Percentiles rank a stretch among this genome's conserved stretches.
Evolutionary conservation across 768 basidiomycete genomes (phyloP).

Genomic region (Suillus spraguei): DNA sequence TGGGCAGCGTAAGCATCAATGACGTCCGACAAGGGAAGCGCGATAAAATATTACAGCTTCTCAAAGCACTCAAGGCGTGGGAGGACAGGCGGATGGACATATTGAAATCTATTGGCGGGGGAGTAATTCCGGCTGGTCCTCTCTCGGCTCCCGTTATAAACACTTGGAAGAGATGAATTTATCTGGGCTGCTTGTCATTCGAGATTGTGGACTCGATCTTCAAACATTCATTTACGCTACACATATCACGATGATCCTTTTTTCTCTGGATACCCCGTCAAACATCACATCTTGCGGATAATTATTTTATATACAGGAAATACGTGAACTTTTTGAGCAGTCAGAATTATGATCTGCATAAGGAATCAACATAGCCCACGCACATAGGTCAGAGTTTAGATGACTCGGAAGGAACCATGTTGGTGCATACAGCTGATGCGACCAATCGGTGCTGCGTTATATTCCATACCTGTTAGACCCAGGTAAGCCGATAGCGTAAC

Average conservation of each 20-base stretch:
- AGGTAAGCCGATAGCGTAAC: not conserved
- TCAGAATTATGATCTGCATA: not conserved
- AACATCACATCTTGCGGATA: not conserved
- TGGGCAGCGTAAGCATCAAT: constrained; percentile 92
- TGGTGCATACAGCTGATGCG: constrained; percentile 56
- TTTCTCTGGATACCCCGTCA: constrained; percentile 14
- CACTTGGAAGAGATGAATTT: constrained; percentile 3
- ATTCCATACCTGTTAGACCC: constrained; percentile 53
- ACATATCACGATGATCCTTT: constrained; percentile 10
- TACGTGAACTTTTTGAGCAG: not conserved
- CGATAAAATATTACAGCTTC: constrained; percentile 78
- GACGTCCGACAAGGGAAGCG: constrained; percentile 84
- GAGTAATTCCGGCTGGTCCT: constrained; percentile 23
- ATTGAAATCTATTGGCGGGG: constrained; percentile 52
- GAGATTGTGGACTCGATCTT: constrained; percentile 17
- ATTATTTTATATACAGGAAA: not conserved
- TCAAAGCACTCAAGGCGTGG: constrained; percentile 78
- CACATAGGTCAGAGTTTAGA: constrained; percentile 17
- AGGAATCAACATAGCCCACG: not conserved
- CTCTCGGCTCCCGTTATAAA: constrained; percentile 14
- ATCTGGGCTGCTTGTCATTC: not conserved
- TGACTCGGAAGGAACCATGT: constrained; percentile 48
- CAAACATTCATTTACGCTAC: constrained; percentile 23
- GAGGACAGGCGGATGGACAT: constrained; percentile 72
- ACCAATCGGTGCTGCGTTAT: constrained; percentile 51